phyloP scores from a whole-genome alignment of 148 eudicot species.

The Chenopodium berlandieri region DNA sequence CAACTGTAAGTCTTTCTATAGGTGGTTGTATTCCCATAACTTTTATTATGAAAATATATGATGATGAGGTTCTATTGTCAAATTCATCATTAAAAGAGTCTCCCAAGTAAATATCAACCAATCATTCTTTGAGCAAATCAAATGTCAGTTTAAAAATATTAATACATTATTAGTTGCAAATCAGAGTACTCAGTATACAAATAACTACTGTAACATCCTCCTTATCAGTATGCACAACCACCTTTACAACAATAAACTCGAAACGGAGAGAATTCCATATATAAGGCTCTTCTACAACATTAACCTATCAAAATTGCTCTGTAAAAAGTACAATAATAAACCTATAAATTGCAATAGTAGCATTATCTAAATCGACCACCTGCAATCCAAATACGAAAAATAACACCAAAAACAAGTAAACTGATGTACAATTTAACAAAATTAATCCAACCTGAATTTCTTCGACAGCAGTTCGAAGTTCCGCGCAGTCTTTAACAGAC shows the following conservation, averaged over 20 bases:
- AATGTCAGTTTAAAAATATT: too few species aligned
- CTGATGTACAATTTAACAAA: not conserved
- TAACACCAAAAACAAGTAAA: not conserved
- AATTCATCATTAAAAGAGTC: too few species aligned
- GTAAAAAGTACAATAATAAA: not conserved
- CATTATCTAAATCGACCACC: not conserved
- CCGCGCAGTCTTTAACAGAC: constrained; percentile 73
- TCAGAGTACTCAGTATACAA: not conserved
- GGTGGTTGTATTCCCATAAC: not conserved
- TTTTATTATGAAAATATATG: not conserved
- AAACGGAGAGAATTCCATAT: too few species aligned
- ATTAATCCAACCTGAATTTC: constrained; percentile 76
- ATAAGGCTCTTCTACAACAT: not conserved
- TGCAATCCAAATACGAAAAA: not conserved
- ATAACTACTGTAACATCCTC: not conserved
- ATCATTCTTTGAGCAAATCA: not conserved
- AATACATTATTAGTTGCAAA: not conserved
- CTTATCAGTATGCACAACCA: not conserved
- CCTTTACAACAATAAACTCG: too few species aligned
- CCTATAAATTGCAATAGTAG: not conserved
- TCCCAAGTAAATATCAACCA: too few species aligned
- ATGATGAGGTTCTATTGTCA: too few species aligned
- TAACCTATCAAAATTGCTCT: not conserved
- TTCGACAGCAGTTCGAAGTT: constrained; percentile 95
- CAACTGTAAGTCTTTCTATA: not conserved